Base-by-base conservation (phyloP, 2,329 filamentous ascomycete genomes). In the Orbilia brochopaga region DNA sequence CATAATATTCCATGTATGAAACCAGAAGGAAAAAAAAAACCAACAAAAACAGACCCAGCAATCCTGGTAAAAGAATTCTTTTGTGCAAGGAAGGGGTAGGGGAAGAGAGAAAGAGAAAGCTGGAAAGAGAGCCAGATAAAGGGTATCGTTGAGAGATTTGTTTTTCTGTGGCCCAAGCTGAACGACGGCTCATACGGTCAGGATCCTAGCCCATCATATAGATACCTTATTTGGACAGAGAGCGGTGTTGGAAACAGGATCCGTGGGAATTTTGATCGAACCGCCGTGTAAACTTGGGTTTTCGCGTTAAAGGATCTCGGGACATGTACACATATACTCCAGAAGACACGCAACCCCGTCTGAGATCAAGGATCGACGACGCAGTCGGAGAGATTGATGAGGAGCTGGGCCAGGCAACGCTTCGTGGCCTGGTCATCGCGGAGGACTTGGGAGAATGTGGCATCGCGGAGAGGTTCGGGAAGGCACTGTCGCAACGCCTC, bases 371-470 rank as follows among this genome's bases (percentile, higher is more conserved):
- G 75, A 23, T 87, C 85, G 69, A 85, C 88, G 69, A 92, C 89
- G 75, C 90, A 93, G 80, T 97, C 94, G 8, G 91, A 95, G 61
- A 99, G 86, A 79, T 97, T 97, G 81, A 97, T 95, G 70, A 97
- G 85, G 7, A 99, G 87, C 81, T 97, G 94, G n/a, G 92, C 91
- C 35, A 99, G 88, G 80, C 94, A 99, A 69, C 94, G 89, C 83
- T 99, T 99, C 0, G 94, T 99, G 0, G 94, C 94, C 13, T 94
- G 94, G 78, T 99, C 94, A 78, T 99, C 94, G 67, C 94, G 90
- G 35, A 99, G 87, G 50, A 99, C 94, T 0, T 92, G 93, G 7
- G 92, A 96, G 80, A 99, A 99, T 1, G 94, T 99, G 6, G 93
- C 92, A 79, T 99, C 94, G 53, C 94, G 90, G n/a, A 99, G 87